Evolutionary conservation across 768 basidiomycete genomes (phyloP).

Genomic region (Cytidiella melzeri): DNA sequence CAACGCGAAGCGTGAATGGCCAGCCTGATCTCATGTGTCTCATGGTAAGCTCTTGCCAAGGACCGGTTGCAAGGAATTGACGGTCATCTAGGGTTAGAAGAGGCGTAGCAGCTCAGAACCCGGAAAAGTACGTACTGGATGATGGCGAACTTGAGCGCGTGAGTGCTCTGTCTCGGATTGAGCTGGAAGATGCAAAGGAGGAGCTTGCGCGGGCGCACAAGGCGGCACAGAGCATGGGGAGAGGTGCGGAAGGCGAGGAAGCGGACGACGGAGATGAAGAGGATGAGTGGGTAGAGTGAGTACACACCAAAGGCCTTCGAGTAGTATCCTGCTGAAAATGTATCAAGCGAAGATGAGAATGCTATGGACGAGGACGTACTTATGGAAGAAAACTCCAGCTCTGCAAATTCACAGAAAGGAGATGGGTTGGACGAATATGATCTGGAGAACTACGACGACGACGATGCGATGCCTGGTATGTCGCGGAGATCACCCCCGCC

Average conservation of each 20-base stretch:
- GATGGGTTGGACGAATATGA: conserved; percentile 86
- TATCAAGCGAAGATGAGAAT: conserved; percentile 42
- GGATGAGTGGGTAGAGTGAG: conserved; percentile 85
- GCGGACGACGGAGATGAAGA: conserved; percentile 47
- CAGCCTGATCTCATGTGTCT: conserved; percentile 12
- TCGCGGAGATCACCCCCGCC: not conserved
- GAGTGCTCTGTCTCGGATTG: conserved; percentile 77
- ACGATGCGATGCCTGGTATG: conserved; percentile 38
- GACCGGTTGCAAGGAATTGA: conserved; percentile 1
- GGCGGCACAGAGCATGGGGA: conserved; percentile 66
- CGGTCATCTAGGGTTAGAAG: conserved; percentile 57
- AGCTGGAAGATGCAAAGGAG: conserved; percentile 83
- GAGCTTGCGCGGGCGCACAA: conserved; percentile 81
- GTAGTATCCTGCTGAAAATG: conserved; percentile 25
- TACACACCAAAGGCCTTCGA: conserved; percentile 20
- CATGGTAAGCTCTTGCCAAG: conserved; percentile 6
- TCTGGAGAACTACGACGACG: conserved; percentile 88
- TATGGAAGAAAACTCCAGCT: conserved; percentile 35
- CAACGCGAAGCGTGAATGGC: no score
- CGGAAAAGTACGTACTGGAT: conserved; percentile 84
- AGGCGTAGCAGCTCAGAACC: conserved; percentile 69
- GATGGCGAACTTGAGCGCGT: conserved; percentile 87
- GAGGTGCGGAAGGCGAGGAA: conserved; percentile 58
- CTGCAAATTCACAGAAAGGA: conserved; percentile 23
- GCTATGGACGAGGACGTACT: conserved; percentile 50